Conservation (phyloP, 2,329 filamentous ascomycete species). For the Aspergillus sp. region DNA sequence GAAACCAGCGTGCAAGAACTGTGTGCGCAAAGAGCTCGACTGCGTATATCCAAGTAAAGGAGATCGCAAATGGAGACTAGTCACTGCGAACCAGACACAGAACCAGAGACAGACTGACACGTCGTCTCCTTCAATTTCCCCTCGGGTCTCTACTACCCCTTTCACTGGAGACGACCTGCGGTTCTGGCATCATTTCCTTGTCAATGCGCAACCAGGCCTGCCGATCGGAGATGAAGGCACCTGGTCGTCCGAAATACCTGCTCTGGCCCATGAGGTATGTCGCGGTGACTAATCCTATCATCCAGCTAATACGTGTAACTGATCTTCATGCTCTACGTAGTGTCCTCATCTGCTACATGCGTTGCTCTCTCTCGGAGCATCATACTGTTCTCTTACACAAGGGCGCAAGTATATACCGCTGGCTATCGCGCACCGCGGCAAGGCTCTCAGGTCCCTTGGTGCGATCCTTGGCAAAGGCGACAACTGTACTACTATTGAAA, state of each 20-base stretch:
- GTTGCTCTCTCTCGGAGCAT: conserved; percentile 69
- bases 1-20: conserved; percentile 44
- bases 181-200: conserved; percentile 18
- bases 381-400: conserved; percentile 53
- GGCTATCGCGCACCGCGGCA: conserved; percentile 67
- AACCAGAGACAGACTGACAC: background rate
- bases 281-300: background rate
- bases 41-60: conserved; percentile 39
- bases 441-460: conserved; percentile 67
- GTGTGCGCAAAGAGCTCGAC: conserved; percentile 35
- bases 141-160: background rate
- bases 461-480: conserved; percentile 48
- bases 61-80: conserved; percentile 4
- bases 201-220: conserved; percentile 13
- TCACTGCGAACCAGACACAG: background rate
- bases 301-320: background rate
- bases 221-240: conserved; percentile 11
- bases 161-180: conserved; percentile 18
- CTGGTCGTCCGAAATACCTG: conserved; percentile 14
- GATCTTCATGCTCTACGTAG: conserved; percentile 23
- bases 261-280: conserved; percentile 13
- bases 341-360: conserved; percentile 72
- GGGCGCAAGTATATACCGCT: conserved; percentile 59
- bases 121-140: background rate
- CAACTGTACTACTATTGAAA: conserved; percentile 24